A percentile compares a stretch with the other conserved stretches of the same genome.
Conservation (phyloP, 371 early-diverging fungal species). For the Fennellomyces sp. region DNA sequence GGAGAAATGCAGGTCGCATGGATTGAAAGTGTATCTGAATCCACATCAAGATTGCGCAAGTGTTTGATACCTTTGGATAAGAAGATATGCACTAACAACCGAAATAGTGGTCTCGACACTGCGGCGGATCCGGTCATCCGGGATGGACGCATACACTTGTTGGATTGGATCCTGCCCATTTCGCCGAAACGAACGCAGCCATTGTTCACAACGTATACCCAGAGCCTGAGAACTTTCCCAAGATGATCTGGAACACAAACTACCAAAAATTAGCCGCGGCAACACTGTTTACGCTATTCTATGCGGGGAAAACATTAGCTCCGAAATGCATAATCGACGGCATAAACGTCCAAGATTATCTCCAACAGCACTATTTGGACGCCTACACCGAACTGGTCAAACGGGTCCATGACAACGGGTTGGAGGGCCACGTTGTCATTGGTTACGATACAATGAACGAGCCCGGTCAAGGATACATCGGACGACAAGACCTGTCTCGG, state of each 20-base stretch:
- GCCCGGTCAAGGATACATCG: conserved; percentile 69
- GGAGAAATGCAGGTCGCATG: conserved; percentile 63
- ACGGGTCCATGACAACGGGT: conserved; percentile 41
- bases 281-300: conserved; percentile 86
- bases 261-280: conserved; percentile 82
- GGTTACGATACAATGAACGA: conserved; percentile 82
- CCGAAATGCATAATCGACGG: conserved; percentile 62
- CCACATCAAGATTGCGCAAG: conserved; percentile 78
- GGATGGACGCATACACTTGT: conserved; percentile 82
- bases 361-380: conserved; percentile 70
- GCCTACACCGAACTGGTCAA: conserved; percentile 50
- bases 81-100: background rate
- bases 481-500: conserved; percentile 48
- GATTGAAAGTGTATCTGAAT: conserved; percentile 81
- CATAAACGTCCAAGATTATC: conserved; percentile 67
- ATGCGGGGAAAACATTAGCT: conserved; percentile 76
- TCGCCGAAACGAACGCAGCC: conserved; percentile 72
- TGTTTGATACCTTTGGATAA: no score
- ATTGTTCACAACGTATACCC: conserved; percentile 70
- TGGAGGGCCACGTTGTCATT: conserved; percentile 63
- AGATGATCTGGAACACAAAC: conserved; percentile 91
- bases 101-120: conserved; percentile 71
- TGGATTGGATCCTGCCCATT: conserved; percentile 68
- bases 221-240: conserved; percentile 64
- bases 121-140: conserved; percentile 88